Evolutionary conservation across 1,284 basidiomycete genomes (phyloP), one percentile per base, ranked within the genome.

Genomic region (Salmacisia buchloeana): DNA sequence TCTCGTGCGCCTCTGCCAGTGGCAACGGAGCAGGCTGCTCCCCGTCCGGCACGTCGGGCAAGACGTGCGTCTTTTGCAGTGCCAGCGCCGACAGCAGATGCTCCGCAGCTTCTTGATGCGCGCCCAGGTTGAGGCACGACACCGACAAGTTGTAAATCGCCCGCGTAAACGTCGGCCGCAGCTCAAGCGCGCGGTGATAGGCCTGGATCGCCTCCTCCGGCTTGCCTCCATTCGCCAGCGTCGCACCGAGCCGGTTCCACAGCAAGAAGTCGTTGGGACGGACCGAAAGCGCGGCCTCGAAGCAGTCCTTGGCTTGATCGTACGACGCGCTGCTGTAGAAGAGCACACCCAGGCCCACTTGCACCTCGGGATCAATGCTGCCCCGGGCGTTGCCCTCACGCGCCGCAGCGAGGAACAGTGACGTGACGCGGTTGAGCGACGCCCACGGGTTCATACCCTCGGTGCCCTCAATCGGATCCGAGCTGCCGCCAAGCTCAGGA

Each of bases 131-230:
- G 67, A 98, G 81, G 78, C 94, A 97, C 23, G 93, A 92, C 27
- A 97, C 94, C 38, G 92, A 93, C 36, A 98, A 89, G 77, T 98
- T 99, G 80, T 96, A 97, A 38, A 97, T 93, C 5, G 94, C 96
- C 12, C 96, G 86, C 0, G 96, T 97, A 79, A 97, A 98, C 2
- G 92, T 94, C 15, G 96, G 96, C 43, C 94, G 87, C 57, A 97
- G 83, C 75, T 89, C 88, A n/a, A 99, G 83, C 0, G 96, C 96
- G 78, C 93, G 88, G 67, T 91, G 85, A 80, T 98, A 99, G 13
- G 93, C 94, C 43, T 91, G 91, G 35, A 98, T 85, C 2, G 96
- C 94, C 80, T 96, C 91, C 80, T 98, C 96, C 0, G 94, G 91
- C 71, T 91, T 89, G 66, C 87, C 92, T 0, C 92, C 92, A 79